phyloP scores from a whole-genome alignment of 1,139 yeast species.

The Sugiyamaella japonica region DNA sequence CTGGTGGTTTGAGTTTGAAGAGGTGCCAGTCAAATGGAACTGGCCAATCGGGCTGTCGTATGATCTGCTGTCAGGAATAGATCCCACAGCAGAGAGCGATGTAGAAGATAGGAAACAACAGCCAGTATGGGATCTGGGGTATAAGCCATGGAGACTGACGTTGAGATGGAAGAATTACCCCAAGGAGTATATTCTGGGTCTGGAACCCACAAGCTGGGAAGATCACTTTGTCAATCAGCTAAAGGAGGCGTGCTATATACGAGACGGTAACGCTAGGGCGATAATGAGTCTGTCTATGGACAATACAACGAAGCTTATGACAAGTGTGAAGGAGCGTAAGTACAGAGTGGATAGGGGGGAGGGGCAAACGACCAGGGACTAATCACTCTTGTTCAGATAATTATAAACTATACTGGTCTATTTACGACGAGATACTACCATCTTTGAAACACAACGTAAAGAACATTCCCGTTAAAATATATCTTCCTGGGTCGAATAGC shows the following conservation, averaged over 20 bases:
- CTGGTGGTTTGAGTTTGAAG: slow-evolving; percentile 72
- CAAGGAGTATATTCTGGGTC: slow-evolving; percentile 52
- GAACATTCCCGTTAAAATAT: slow-evolving; percentile 60
- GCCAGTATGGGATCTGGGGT: slow-evolving; percentile 17
- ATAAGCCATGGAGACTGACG: slow-evolving; percentile 52
- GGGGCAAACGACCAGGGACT: not conserved
- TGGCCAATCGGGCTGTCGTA: slow-evolving; percentile 72
- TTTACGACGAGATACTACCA: slow-evolving; percentile 43
- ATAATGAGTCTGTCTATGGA: slow-evolving; percentile 71
- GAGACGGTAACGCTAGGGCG: slow-evolving; percentile 71
- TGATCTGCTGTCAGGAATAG: slow-evolving; percentile 51
- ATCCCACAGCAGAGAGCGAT: slow-evolving; percentile 33
- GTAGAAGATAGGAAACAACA: not conserved
- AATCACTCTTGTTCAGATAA: slow-evolving; percentile 30
- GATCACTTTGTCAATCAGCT: slow-evolving; percentile 70
- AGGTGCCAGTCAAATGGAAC: slow-evolving; percentile 71
- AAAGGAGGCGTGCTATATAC: slow-evolving; percentile 74
- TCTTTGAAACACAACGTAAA: slow-evolving; percentile 32
- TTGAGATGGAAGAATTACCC: slow-evolving; percentile 55
- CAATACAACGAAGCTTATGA: slow-evolving; percentile 60
- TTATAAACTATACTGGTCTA: slow-evolving; percentile 40
- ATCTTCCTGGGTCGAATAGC: slow-evolving; percentile 50
- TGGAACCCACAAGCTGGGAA: slow-evolving; percentile 42
- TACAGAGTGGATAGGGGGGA: not conserved
- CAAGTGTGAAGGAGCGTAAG: slow-evolving; percentile 44